Conservation (phyloP, 1,139 yeast species). For the Yamadazyma songkhlaensis region DNA sequence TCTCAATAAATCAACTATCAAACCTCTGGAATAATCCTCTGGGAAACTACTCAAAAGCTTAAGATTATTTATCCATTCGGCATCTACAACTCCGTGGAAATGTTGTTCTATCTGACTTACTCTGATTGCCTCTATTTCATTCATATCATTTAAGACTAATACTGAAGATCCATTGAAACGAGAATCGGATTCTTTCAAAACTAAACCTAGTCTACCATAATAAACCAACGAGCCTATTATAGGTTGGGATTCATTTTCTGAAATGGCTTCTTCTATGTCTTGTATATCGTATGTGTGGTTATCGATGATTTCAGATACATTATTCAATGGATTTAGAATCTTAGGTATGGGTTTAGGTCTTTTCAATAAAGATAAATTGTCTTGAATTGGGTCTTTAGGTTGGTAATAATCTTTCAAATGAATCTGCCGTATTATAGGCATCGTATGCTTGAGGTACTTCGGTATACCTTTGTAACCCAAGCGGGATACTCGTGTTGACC, state of each 20-base stretch:
- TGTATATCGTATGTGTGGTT: neutral
- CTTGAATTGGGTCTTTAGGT: neutral
- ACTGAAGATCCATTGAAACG: slow-evolving; percentile 31
- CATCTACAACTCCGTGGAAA: slow-evolving; percentile 22
- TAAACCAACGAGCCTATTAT: slow-evolving; percentile 36
- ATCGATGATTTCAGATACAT: neutral
- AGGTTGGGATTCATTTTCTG: slow-evolving; percentile 16
- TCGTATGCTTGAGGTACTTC: neutral
- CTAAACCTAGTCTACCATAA: slow-evolving; percentile 30
- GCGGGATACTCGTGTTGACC: neutral
- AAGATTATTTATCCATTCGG: slow-evolving; percentile 18
- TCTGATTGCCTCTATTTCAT: slow-evolving; percentile 24
- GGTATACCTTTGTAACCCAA: neutral
- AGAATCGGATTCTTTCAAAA: slow-evolving; percentile 26
- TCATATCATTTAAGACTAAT: slow-evolving; percentile 29
- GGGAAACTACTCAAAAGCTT: slow-evolving; percentile 23
- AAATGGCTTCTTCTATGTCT: neutral
- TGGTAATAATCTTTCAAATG: slow-evolving; percentile 1
- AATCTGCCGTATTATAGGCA: neutral
- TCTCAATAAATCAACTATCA: slow-evolving; percentile 15
- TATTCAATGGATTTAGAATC: neutral
- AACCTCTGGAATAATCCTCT: slow-evolving; percentile 18
- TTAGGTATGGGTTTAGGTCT: neutral
- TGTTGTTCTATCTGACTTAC: slow-evolving; percentile 29
- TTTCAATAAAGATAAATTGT: neutral